phyloP scores from a whole-genome alignment of 768 basidiomycete genomes.

The Punctularia strigosozonata region DNA sequence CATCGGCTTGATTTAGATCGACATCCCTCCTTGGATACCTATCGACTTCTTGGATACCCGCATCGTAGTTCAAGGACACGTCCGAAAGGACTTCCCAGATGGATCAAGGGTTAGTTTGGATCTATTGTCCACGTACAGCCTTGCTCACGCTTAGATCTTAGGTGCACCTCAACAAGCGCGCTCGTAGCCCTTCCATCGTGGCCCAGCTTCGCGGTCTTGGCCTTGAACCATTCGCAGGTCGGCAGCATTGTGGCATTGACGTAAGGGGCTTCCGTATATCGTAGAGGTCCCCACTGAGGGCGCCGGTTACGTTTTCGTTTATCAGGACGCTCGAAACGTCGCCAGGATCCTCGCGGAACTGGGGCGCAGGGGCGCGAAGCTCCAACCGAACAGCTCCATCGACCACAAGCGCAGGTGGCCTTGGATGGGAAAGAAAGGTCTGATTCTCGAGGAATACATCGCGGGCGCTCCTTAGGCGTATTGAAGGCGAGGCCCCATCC shows the following conservation, averaged over 20 bases:
- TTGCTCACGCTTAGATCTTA: conserved; percentile 1
- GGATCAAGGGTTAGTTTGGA: conserved; percentile 4
- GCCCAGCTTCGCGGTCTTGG: conserved; percentile 67
- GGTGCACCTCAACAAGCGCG: conserved; percentile 13
- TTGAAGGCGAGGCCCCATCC: no score
- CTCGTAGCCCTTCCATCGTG: conserved; percentile 42
- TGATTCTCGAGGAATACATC: conserved; percentile 40
- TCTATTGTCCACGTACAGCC: neutral
- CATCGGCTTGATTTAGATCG: conserved; percentile 27
- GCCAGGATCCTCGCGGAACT: conserved; percentile 72
- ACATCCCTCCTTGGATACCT: conserved; percentile 62
- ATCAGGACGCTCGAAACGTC: conserved; percentile 86
- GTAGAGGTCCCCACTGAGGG: neutral
- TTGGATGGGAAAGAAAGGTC: conserved; percentile 78
- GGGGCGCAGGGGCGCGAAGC: conserved; percentile 49
- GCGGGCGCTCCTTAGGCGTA: conserved; percentile 1
- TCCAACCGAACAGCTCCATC: conserved; percentile 68
- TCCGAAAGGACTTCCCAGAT: conserved; percentile 3
- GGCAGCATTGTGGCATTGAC: conserved; percentile 83
- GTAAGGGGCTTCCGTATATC: conserved; percentile 35
- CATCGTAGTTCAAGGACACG: conserved; percentile 26
- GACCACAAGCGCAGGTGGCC: conserved; percentile 57
- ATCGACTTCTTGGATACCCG: conserved; percentile 72
- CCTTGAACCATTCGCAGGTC: conserved; percentile 68
- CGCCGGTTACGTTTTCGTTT: neutral